These are phyloP conservation scores for Jackrogersella minutella DNA, from an alignment of 495 filamentous ascomycete genomes.

Conservation along the genomic window DNA sequence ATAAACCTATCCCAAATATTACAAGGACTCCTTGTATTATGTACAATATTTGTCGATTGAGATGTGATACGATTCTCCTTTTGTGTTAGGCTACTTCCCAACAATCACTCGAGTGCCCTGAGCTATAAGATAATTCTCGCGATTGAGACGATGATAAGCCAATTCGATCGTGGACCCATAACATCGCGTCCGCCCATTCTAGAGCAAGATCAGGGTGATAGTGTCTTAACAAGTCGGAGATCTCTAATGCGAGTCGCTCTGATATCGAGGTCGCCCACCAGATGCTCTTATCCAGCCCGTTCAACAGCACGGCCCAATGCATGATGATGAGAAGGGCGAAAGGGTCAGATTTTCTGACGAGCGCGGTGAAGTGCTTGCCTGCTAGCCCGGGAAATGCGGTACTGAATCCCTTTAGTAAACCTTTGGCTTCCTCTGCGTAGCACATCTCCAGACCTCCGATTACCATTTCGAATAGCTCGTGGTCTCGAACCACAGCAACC, in stretches of 20 bases:
- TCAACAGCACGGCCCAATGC: slow-evolving; percentile 44
- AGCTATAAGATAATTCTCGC: slow-evolving; percentile 11
- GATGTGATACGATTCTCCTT: neutral
- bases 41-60: neutral
- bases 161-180: slow-evolving; percentile 10
- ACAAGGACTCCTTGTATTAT: too few relatives aligned
- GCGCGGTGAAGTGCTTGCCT: slow-evolving; percentile 40
- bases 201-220: slow-evolving; percentile 8
- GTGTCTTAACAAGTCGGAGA: slow-evolving; percentile 28
- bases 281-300: slow-evolving; percentile 13
- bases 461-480: slow-evolving; percentile 33
- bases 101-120: neutral
- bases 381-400: slow-evolving; percentile 36
- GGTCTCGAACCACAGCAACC: slow-evolving; percentile 8
- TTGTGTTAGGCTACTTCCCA: neutral
- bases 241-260: slow-evolving; percentile 26
- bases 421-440: slow-evolving; percentile 43
- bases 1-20: too few relatives aligned
- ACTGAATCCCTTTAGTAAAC: slow-evolving; percentile 36
- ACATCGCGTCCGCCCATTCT: slow-evolving; percentile 26
- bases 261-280: slow-evolving; percentile 31
- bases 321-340: slow-evolving; percentile 46
- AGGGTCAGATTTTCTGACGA: slow-evolving; percentile 41
- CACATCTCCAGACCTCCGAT: slow-evolving; percentile 33
- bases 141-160: slow-evolving; percentile 1